phyloP scores from a whole-genome alignment of 1,284 basidiomycete species.

The Waitea zeae region DNA sequence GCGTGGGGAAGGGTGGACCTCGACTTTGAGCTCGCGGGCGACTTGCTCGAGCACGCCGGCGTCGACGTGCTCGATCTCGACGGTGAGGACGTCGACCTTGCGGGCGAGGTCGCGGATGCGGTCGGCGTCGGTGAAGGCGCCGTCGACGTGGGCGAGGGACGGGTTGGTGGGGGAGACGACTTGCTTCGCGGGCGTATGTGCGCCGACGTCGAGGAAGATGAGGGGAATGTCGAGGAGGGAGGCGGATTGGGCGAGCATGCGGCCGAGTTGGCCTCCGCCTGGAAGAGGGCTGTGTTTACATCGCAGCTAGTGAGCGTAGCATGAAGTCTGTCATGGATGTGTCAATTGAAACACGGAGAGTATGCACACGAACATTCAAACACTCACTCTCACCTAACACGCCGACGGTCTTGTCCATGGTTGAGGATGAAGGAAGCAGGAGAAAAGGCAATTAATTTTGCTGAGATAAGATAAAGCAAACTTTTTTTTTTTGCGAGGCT shows the following conservation, averaged over 20 bases:
- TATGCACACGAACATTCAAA: too few species aligned
- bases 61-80: constrained; percentile 97
- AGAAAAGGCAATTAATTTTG: too few species aligned
- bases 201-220: constrained; percentile 78
- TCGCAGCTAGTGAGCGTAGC: too few species aligned
- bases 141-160: constrained; percentile 61
- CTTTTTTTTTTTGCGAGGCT: too few species aligned
- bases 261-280: constrained; percentile 96
- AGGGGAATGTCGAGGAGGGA: constrained; percentile 77
- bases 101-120: constrained; percentile 72
- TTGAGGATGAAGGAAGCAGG: too few species aligned
- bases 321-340: too few species aligned
- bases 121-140: constrained; percentile 70
- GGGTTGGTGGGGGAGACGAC: too few species aligned
- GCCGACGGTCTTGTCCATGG: too few species aligned
- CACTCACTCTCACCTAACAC: too few species aligned
- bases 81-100: constrained; percentile 81
- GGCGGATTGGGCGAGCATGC: constrained; percentile 91
- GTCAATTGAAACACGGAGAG: too few species aligned
- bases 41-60: constrained; percentile 60
- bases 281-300: too few species aligned
- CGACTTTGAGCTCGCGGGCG: constrained; percentile 29
- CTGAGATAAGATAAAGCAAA: too few species aligned
- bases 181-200: constrained; percentile 81
- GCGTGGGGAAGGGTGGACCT: constrained; percentile 72